A percentile compares a stretch with the other conserved stretches of the same genome.
Evolutionary conservation across 148 eudicot genomes (phyloP).

Genomic region (Spergularia bocconei): DNA sequence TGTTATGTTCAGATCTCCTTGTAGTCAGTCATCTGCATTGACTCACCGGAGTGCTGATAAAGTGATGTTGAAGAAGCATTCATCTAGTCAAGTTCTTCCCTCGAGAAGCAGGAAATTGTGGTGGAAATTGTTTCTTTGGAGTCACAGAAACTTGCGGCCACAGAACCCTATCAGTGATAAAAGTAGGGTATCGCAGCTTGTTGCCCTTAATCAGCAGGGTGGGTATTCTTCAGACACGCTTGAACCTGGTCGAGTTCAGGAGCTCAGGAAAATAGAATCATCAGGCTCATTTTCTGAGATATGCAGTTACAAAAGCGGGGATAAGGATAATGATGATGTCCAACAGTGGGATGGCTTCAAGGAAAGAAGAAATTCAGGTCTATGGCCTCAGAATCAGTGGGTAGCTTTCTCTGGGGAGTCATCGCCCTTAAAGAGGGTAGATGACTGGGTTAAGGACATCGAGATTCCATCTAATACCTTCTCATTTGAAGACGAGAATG

Average conservation of each 20-base stretch:
- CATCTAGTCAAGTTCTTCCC: constrained; percentile 84
- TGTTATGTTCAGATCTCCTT: constrained; percentile 33
- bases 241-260: constrained; percentile 45
- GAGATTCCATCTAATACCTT: constrained; percentile 34
- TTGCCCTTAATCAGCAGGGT: constrained; percentile 65
- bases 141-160: constrained; percentile 75
- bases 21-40: constrained; percentile 56
- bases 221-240: constrained; percentile 85
- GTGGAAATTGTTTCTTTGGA: constrained; percentile 97
- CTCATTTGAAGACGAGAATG: constrained; percentile 26
- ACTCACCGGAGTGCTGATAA: constrained; percentile 70
- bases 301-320: constrained; percentile 25
- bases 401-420: constrained; percentile 68
- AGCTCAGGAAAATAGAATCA: constrained; percentile 34
- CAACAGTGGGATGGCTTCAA: constrained; percentile 36
- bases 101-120: constrained; percentile 73
- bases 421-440: constrained; percentile 52
- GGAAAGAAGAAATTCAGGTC: constrained; percentile 47
- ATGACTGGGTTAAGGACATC: constrained; percentile 72
- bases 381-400: constrained; percentile 94
- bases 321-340: constrained; percentile 22
- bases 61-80: constrained; percentile 76
- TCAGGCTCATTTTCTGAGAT: constrained; percentile 39
- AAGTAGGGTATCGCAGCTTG: constrained; percentile 28
- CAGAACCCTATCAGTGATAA: constrained; percentile 14